Conservation (phyloP, 108 stramenopile species). For the Nitzschia sp. region DNA sequence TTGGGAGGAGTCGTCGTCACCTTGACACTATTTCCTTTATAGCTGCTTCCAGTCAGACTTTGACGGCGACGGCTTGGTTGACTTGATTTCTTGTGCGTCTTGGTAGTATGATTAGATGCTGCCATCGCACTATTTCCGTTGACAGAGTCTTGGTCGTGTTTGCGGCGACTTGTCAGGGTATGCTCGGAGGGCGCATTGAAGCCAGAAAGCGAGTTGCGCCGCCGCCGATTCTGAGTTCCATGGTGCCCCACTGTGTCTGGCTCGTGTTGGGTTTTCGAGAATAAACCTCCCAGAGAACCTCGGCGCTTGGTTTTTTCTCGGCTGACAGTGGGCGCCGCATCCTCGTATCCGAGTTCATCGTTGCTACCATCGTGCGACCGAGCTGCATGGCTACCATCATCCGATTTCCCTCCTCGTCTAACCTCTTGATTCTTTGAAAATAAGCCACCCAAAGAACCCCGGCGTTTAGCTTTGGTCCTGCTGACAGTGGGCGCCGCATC, state of each 20-base stretch:
- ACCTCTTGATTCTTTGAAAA: background rate
- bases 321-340: background rate
- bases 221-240: background rate
- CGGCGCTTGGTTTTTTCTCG: background rate
- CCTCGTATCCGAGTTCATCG: background rate
- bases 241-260: background rate
- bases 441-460: background rate
- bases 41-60: background rate
- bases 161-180: background rate
- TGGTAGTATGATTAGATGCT: background rate
- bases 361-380: background rate
- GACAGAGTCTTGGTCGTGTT: constrained; percentile 1
- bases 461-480: background rate
- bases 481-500: constrained; percentile 11
- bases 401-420: background rate
- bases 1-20: background rate
- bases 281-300: background rate
- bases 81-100: background rate
- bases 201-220: constrained; percentile 13
- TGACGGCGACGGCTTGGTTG: background rate
- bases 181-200: background rate
- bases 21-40: background rate
- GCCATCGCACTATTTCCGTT: background rate
- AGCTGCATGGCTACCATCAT: background rate
- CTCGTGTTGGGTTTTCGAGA: background rate